Percentiles rank a stretch among this genome's conserved stretches.
These are phyloP conservation scores for Colletotrichum tanaceti DNA, from an alignment of 2,329 filamentous ascomycete species.

Conservation along the genomic window DNA sequence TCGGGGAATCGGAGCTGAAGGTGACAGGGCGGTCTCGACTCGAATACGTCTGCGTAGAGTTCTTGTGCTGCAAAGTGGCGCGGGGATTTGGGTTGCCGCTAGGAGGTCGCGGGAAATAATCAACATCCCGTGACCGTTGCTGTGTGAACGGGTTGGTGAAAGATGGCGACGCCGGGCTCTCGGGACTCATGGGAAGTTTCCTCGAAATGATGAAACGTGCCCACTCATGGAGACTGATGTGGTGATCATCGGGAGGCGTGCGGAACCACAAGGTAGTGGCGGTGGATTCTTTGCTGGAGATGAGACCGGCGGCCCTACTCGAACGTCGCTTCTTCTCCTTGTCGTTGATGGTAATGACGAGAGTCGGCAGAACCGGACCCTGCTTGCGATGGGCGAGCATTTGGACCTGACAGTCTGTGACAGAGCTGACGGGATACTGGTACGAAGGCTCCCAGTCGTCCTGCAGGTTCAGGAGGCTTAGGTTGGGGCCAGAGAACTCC, in stretches of 20 bases:
- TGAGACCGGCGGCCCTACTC: slow-evolving; percentile 70
- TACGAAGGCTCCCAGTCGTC: slow-evolving; percentile 66
- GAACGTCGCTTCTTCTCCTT: slow-evolving; percentile 73
- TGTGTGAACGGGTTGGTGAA: slow-evolving; percentile 63
- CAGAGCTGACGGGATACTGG: slow-evolving; percentile 63
- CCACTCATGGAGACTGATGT: slow-evolving; percentile 69
- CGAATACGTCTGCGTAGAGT: slow-evolving; percentile 60
- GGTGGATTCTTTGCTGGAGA: slow-evolving; percentile 61
- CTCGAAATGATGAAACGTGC: slow-evolving; percentile 62
- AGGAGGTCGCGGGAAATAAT: slow-evolving; percentile 56
- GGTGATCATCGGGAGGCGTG: slow-evolving; percentile 62
- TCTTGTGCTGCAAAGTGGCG: slow-evolving; percentile 59
- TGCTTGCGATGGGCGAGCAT: slow-evolving; percentile 71
- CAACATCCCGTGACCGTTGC: slow-evolving; percentile 52
- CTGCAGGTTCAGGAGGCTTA: slow-evolving; percentile 47
- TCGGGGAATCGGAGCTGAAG: slow-evolving; percentile 68
- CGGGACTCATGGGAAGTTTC: slow-evolving; percentile 59
- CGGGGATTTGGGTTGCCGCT: slow-evolving; percentile 56
- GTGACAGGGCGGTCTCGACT: slow-evolving; percentile 63
- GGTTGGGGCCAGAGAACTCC: slow-evolving; percentile 17
- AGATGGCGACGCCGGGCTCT: slow-evolving; percentile 64
- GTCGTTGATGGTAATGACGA: slow-evolving; percentile 68
- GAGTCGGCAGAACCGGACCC: slow-evolving; percentile 67
- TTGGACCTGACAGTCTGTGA: slow-evolving; percentile 69
- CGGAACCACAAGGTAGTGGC: slow-evolving; percentile 68